Percentiles rank a stretch among this genome's conserved stretches.
Conservation (phyloP, 2,329 filamentous ascomycete species). For the Juglanconis oblonga region DNA sequence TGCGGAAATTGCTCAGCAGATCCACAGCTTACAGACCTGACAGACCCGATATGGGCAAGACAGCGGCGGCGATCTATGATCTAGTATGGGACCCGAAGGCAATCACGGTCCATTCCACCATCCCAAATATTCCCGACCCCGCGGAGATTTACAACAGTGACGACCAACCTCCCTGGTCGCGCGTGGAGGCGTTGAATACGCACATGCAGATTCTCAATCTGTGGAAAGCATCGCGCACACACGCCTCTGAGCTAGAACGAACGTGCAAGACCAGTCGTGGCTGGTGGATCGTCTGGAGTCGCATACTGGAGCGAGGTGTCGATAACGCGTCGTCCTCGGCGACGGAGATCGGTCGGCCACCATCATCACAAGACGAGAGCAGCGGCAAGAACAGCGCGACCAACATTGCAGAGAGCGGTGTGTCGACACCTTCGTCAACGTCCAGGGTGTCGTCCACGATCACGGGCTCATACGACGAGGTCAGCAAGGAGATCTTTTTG, state of each 20-base stretch:
- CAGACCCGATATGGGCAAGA: conserved; percentile 38
- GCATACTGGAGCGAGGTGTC: conserved; percentile 43
- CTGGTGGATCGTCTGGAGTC: conserved; percentile 69
- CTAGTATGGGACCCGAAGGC: conserved; percentile 59
- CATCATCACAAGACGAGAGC: neutral
- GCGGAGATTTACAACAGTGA: conserved; percentile 19
- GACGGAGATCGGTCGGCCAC: neutral
- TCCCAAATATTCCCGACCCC: conserved; percentile 62
- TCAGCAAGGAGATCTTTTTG: conserved; percentile 59
- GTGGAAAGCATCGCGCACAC: conserved; percentile 43
- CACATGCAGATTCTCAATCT: conserved; percentile 63
- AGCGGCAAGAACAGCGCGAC: neutral
- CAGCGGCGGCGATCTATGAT: conserved; percentile 52
- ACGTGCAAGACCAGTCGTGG: conserved; percentile 65
- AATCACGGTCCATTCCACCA: conserved; percentile 58
- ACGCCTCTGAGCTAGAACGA: conserved; percentile 50
- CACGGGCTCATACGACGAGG: conserved; percentile 13
- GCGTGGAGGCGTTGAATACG: conserved; percentile 62
- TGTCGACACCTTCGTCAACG: conserved; percentile 6
- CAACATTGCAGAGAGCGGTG: conserved; percentile 5
- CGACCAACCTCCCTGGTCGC: conserved; percentile 46
- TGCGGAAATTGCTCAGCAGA: conserved; percentile 53
- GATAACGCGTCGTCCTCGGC: conserved; percentile 4
- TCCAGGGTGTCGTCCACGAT: conserved; percentile 8
- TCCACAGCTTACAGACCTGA: conserved; percentile 57